These are phyloP conservation scores for Aeminium ludgeri DNA, from an alignment of 495 filamentous ascomycete genomes.

Conservation along the genomic window DNA sequence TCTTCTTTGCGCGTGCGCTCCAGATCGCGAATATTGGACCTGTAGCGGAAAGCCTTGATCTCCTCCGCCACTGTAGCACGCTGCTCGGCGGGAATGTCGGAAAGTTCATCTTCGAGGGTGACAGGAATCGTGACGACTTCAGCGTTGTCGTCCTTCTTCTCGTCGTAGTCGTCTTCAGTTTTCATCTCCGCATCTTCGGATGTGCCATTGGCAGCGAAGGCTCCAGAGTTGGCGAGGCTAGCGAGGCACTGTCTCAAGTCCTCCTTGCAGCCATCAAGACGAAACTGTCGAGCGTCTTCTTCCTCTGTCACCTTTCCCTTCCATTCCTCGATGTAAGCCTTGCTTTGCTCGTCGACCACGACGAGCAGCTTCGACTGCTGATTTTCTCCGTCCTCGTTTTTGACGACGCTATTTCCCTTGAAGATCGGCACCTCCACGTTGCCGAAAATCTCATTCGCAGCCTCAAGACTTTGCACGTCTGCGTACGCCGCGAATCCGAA, in stretches of 20 bases:
- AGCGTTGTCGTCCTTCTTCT: conserved; percentile 31
- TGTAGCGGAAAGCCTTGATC: conserved; percentile 82
- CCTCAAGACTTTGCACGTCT: conserved; percentile 72
- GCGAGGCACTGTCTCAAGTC: conserved; percentile 47
- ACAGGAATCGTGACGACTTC: conserved; percentile 87
- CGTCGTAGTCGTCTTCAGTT: conserved; percentile 26
- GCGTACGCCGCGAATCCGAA: conserved; percentile 98
- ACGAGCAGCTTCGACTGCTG: conserved; percentile 58
- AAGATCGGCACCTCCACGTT: conserved; percentile 72
- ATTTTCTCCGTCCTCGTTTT: conserved; percentile 37
- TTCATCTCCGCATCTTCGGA: conserved; percentile 8
- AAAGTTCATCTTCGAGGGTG: conserved; percentile 79
- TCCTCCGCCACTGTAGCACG: conserved; percentile 91
- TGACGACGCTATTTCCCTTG: conserved; percentile 37
- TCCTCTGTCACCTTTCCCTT: conserved; percentile 48
- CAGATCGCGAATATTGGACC: conserved; percentile 71
- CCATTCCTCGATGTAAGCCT: conserved; percentile 67
- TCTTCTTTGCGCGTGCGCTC: conserved; percentile 78
- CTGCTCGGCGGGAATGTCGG: conserved; percentile 92
- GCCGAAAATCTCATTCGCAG: conserved; percentile 71
- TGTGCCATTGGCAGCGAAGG: conserved; percentile 24
- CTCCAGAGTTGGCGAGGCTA: conserved; percentile 53
- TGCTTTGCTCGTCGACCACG: conserved; percentile 63
- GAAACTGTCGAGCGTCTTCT: conserved; percentile 47
- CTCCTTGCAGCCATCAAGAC: conserved; percentile 48